A percentile compares a stretch with the other conserved stretches of the same genome.
Conservation (phyloP, 78 protist species). For the Diacronema lutheri region DNA sequence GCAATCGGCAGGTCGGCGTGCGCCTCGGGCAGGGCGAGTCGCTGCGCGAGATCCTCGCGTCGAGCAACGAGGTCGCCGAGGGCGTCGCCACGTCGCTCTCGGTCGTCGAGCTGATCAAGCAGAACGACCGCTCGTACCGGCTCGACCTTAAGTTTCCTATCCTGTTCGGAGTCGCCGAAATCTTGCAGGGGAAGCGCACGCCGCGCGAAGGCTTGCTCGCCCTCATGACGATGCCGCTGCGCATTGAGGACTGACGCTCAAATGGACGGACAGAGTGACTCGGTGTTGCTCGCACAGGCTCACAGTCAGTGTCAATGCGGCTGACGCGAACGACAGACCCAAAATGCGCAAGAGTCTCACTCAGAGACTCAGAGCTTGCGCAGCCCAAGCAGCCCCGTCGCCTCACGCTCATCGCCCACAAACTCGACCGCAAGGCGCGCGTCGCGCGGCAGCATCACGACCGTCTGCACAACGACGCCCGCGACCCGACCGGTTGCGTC, state of each 20-base stretch:
- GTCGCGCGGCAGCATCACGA: no score
- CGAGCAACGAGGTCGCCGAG: slow-evolving; percentile 36
- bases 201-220: slow-evolving; percentile 17
- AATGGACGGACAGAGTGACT: no score
- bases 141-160: slow-evolving; percentile 34
- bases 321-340: no score
- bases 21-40: slow-evolving; percentile 53
- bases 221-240: slow-evolving; percentile 25
- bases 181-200: background rate
- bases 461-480: no score
- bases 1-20: slow-evolving; percentile 42
- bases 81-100: slow-evolving; percentile 22
- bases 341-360: no score
- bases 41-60: slow-evolving; percentile 40
- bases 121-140: background rate
- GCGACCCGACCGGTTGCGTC: no score
- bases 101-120: background rate
- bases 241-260: background rate
- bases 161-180: slow-evolving; percentile 31
- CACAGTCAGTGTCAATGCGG: no score
- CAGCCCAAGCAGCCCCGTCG: no score
- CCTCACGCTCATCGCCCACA: no score
- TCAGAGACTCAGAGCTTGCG: no score
- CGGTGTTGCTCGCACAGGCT: no score
- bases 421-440: no score